phyloP scores from a whole-genome alignment of 305 asterid species.

The Ilex paraguariensis region DNA sequence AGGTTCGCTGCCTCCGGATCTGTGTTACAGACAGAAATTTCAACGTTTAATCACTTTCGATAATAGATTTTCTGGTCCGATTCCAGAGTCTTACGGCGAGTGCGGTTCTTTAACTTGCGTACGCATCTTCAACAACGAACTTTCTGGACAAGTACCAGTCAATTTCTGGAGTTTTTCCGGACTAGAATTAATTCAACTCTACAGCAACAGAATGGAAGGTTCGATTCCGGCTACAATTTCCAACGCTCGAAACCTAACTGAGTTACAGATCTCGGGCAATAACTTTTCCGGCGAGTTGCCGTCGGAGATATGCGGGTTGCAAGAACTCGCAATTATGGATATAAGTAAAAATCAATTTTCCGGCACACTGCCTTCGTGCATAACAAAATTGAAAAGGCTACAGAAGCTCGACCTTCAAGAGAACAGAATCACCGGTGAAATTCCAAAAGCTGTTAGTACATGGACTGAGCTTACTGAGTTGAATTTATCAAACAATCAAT shows the following conservation, averaged over 20 bases:
- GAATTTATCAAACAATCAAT: constrained; percentile 56
- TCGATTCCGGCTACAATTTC: constrained; percentile 44
- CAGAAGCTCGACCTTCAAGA: constrained; percentile 48
- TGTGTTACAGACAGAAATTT: constrained; percentile 52
- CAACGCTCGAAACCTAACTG: constrained; percentile 30
- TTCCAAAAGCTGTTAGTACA: constrained; percentile 36
- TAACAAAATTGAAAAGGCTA: constrained; percentile 34
- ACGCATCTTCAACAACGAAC: constrained; percentile 43
- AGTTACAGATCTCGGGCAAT: constrained; percentile 46
- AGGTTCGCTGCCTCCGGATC: constrained; percentile 61
- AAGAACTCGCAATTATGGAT: constrained; percentile 36
- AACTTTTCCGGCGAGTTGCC: constrained; percentile 56
- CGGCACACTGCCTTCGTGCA: constrained; percentile 57
- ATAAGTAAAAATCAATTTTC: constrained; percentile 50
- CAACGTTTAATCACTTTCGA: constrained; percentile 33
- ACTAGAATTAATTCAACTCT: constrained; percentile 38
- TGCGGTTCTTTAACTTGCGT: constrained; percentile 49
- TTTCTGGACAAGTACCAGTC: constrained; percentile 51
- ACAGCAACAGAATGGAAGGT: constrained; percentile 51
- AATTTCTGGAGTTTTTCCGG: constrained; percentile 56
- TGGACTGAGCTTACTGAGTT: constrained; percentile 53
- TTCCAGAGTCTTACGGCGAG: constrained; percentile 66
- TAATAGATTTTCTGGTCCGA: constrained; percentile 57
- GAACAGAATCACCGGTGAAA: constrained; percentile 45
- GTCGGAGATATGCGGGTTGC: constrained; percentile 39